These are phyloP conservation scores for Pichia heedii DNA, from an alignment of 805 yeast genomes.

Conservation along the genomic window DNA sequence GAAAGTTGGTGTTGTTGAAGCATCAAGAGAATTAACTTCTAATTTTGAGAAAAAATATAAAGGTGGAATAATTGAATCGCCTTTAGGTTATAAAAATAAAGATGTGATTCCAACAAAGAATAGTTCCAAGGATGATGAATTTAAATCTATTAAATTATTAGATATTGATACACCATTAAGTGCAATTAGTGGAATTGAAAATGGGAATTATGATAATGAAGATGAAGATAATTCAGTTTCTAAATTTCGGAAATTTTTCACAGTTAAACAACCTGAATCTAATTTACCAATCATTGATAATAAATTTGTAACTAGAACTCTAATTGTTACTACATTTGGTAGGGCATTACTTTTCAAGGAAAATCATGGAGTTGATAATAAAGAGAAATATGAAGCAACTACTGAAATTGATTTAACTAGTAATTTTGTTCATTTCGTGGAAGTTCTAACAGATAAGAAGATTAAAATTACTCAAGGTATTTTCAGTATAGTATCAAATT, in stretches of 20 bases:
- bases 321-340: conserved; percentile 55
- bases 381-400: conserved; percentile 37
- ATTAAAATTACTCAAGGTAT: conserved; percentile 33
- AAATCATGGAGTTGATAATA: conserved; percentile 25
- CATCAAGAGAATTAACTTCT: conserved; percentile 36
- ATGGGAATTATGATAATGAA: conserved; percentile 9
- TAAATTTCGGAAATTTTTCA: conserved; percentile 25
- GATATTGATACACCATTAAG: conserved; percentile 9
- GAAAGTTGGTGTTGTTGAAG: conserved; percentile 45
- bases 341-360: conserved; percentile 47
- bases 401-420: conserved; percentile 48
- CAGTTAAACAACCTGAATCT: conserved; percentile 6
- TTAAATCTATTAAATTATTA: conserved; percentile 23
- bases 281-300: conserved; percentile 11
- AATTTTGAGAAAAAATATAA: conserved; percentile 46
- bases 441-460: conserved; percentile 34
- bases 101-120: conserved; percentile 17
- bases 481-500: conserved; percentile 51
- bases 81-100: conserved; percentile 40
- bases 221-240: conserved; percentile 15
- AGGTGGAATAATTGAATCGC: conserved; percentile 52
- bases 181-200: conserved; percentile 3
- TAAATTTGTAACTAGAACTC: conserved; percentile 35
- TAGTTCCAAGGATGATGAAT: conserved; percentile 13
- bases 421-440: conserved; percentile 48